Base-by-base conservation (phyloP, 306 rosid species). In the Cyamopsis tetragonoloba region DNA sequence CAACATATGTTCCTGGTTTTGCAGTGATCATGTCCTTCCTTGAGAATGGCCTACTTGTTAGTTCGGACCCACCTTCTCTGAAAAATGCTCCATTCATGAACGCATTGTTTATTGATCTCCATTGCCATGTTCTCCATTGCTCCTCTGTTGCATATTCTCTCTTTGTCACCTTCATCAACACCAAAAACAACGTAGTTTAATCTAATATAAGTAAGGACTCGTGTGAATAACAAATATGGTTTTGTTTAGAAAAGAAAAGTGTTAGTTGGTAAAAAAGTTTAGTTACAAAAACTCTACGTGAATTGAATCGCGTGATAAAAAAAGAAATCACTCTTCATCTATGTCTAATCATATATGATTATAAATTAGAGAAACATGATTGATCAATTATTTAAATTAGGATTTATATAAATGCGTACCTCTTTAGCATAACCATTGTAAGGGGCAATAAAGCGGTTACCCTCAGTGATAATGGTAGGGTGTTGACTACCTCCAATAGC, bases 381-480 rank as follows among this genome's bases (percentile, higher is more conserved):
- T n/a, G n/a, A n/a, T n/a, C n/a, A n/a, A n/a, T n/a, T n/a, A n/a
- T n/a, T n/a, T n/a, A n/a, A n/a, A n/a, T n/a, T n/a, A n/a, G n/a
- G n/a, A n/a, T n/a, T 13, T 8, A 31, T 31, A 14, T 14, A 53
- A 10, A 72, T 43, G 17, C 44, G 10, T 86, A 91, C 97, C 95
- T 88, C 80, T 83, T 86, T 88, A 18, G 89, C 59, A 24, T 4
- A 0, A 0, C 0, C 0, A 64, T 72, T 74, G 7, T 73, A 1
- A n/a, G 89, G 84, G 59, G 96, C 96, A n/a, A 84, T 76, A 86
- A 87, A 92, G 46, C 96, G 66, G 73, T 92, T 92, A 23, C 93
- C 98, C 76, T 92, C 96, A 42, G 96, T 92, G 37, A 92, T 74
- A 49, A 89, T 81, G 66, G 96, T 92, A 53, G 98, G 96, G 17